Evolutionary conservation across 176 grass and related monocot species (phyloP), one percentile per base, ranked within the genome.

Genomic region (Avena sativa): DNA sequence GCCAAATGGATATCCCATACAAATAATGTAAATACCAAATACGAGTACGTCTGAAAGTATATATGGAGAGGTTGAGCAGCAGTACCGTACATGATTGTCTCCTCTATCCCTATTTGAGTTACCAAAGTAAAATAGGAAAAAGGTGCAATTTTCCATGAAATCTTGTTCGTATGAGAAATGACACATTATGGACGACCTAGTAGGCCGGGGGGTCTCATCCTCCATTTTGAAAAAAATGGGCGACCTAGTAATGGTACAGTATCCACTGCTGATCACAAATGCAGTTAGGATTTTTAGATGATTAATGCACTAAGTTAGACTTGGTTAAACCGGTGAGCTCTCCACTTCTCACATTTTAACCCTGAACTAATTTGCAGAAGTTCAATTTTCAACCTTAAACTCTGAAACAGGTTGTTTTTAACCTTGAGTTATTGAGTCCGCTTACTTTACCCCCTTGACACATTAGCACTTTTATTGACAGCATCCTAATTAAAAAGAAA

Each of bases 61-160:
- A 76, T 52, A 19, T 13, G 32, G 21, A 48, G 4, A 66, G 77
- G 43, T 86, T 2, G 1, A 47, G n/a, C 2, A 63, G 55, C 53
- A 83, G 70, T 79, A 36, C 68, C 9, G 0, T 51, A 78, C 26
- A 81, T 30, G 78, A 49, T 21, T 28, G 15, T 84, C 28, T 86
- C 51, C 40, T 68, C 6, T n/a, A 51, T 11, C 25, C 5, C 47
- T 57, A 53, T 43, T 82, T 15, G 48, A 66, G n/a, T 56, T 82
- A 64, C 56, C 28, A 50, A 64, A 43, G 47, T 21, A 7, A 78
- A 83, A 10, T 56, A 73, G 30, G 4, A 79, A 79, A 74, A 17
- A 3, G 13, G 26, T 72, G 8, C 9, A 26, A 32, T 56, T 26
- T 57, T 14, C 47, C 60, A 77, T 46, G 12, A 11, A 64, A 83